phyloP scores from a whole-genome alignment of 495 filamentous ascomycete species.

The Aspergillus kassunensis region DNA sequence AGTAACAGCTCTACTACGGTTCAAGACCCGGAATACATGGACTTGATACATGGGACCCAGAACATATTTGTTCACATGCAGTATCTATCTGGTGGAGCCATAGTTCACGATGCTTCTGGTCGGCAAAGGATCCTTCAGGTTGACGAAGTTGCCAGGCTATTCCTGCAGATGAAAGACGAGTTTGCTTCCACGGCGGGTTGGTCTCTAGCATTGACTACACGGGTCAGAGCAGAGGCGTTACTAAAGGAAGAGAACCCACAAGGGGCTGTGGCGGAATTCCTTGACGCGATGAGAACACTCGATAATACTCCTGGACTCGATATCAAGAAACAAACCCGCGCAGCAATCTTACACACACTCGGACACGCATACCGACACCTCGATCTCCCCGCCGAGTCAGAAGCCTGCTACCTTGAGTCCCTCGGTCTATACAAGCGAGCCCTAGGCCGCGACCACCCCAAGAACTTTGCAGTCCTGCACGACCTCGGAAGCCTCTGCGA shows the following conservation, averaged over 20 bases:
- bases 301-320: constrained; percentile 21
- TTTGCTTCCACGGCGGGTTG: constrained; percentile 14
- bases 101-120: constrained; percentile 29
- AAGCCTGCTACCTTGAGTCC: constrained; percentile 26
- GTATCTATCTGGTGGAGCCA: constrained; percentile 21
- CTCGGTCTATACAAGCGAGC: constrained; percentile 26
- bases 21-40: constrained; percentile 18
- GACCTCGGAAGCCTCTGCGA: constrained; percentile 28
- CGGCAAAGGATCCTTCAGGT: constrained; percentile 27
- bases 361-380: constrained; percentile 25
- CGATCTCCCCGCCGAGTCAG: constrained; percentile 23
- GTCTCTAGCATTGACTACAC: constrained; percentile 15
- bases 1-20: constrained; percentile 10
- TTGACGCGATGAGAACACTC: constrained; percentile 23
- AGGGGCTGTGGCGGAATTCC: constrained; percentile 24
- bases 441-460: constrained; percentile 25
- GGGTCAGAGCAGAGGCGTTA: constrained; percentile 19
- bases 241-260: constrained; percentile 19
- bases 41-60: constrained; percentile 18
- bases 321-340: constrained; percentile 21
- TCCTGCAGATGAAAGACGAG: constrained; percentile 23
- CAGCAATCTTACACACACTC: constrained; percentile 23
- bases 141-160: constrained; percentile 27
- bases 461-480: constrained; percentile 25
- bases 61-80: constrained; percentile 26